phyloP scores from a whole-genome alignment of 2,329 filamentous ascomycete species.

The Penicillium digitatum region DNA sequence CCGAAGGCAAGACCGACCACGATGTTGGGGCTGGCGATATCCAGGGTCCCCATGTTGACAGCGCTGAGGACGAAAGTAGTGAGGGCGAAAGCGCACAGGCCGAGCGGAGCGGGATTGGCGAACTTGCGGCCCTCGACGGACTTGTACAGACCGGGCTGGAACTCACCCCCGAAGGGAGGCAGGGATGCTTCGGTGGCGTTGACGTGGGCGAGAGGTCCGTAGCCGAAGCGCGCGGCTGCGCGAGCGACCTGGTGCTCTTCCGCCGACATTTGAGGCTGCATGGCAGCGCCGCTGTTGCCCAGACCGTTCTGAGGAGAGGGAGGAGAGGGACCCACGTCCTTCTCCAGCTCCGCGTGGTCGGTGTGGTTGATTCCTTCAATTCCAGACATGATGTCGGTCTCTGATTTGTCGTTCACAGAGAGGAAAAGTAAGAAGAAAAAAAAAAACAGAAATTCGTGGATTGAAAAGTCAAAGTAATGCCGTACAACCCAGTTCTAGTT shows the following conservation, averaged over 20 bases:
- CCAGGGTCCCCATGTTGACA: slow-evolving; percentile 66
- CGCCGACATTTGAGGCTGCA: slow-evolving; percentile 38
- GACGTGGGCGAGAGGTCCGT: slow-evolving; percentile 51
- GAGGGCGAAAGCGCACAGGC: slow-evolving; percentile 73
- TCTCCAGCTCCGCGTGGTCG: slow-evolving; percentile 23
- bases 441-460: slow-evolving; percentile 10
- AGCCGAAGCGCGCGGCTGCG: slow-evolving; percentile 47
- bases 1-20: slow-evolving; percentile 66
- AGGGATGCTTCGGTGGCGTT: slow-evolving; percentile 47
- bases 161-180: slow-evolving; percentile 66
- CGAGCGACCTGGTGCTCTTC: slow-evolving; percentile 45
- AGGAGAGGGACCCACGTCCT: slow-evolving; percentile 25
- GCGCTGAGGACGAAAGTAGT: slow-evolving; percentile 76
- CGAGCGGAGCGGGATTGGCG: slow-evolving; percentile 74
- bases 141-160: slow-evolving; percentile 67
- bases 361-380: slow-evolving; percentile 20
- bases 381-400: slow-evolving; percentile 26
- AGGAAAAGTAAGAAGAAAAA: not conserved
- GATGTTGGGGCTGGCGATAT: slow-evolving; percentile 60
- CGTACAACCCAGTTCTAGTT: slow-evolving; percentile 25
- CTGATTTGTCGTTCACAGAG: not conserved
- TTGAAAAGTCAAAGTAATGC: not conserved
- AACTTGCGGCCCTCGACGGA: slow-evolving; percentile 64
- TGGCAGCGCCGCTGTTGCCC: not conserved
- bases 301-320: slow-evolving; percentile 4